Evolutionary conservation across 2,329 filamentous ascomycete species (phyloP).

Genomic region (Fusarium redolens): DNA sequence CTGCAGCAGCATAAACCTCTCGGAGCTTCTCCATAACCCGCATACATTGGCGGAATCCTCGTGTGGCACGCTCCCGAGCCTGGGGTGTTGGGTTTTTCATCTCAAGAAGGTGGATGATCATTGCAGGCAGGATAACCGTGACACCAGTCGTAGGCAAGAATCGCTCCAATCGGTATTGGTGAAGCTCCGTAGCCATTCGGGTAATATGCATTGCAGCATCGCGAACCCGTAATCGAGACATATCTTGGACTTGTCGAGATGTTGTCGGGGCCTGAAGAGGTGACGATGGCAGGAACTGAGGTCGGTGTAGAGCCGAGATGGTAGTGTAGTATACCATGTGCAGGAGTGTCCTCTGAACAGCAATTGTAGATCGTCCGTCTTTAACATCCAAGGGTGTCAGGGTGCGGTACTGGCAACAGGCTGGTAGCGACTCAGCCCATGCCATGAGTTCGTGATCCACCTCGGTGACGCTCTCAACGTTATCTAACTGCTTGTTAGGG

Average conservation of each 20-base stretch:
- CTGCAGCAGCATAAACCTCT: constrained; percentile 92
- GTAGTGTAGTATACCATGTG: constrained; percentile 96
- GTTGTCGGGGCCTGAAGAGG: constrained; percentile 63
- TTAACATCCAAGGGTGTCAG: constrained; percentile 66
- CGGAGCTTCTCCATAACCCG: constrained; percentile 86
- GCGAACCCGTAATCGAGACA: constrained; percentile 84
- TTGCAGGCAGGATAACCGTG: constrained; percentile 88
- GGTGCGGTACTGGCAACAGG: constrained; percentile 75
- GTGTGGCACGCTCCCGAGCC: constrained; percentile 77
- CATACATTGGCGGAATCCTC: constrained; percentile 93
- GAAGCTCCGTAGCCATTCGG: constrained; percentile 81
- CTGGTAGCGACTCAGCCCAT: constrained; percentile 80
- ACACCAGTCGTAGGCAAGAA: constrained; percentile 91
- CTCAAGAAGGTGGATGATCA: constrained; percentile 93
- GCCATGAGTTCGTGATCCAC: constrained; percentile 83
- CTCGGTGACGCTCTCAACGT: constrained; percentile 79
- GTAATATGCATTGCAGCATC: constrained; percentile 89
- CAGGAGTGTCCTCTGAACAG: constrained; percentile 83
- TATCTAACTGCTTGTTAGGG: constrained; percentile 87
- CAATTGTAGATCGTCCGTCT: constrained; percentile 68
- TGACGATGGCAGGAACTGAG: constrained; percentile 85
- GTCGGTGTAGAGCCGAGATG: constrained; percentile 88
- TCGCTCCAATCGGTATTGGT: constrained; percentile 76
- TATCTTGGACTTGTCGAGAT: constrained; percentile 79
- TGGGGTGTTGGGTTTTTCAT: constrained; percentile 85